A percentile compares a stretch with the other conserved stretches of the same genome.
phyloP scores from a whole-genome alignment of 768 basidiomycete species.

The Fomitopsis pulvina region DNA sequence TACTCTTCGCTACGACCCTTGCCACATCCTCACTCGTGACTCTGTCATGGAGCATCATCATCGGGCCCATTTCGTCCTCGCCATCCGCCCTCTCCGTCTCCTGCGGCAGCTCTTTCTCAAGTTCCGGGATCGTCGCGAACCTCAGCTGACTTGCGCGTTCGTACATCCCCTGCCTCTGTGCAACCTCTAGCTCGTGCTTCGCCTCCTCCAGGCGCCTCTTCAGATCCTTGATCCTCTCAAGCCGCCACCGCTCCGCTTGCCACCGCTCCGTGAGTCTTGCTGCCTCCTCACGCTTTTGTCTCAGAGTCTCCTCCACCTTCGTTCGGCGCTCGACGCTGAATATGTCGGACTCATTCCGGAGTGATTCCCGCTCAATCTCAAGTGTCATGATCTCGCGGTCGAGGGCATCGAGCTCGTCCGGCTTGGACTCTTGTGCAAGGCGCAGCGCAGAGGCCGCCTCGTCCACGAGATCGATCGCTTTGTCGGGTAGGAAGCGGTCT shows the following conservation, averaged over 20 bases:
- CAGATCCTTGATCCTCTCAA: conserved; percentile 64
- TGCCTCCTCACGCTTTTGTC: conserved; percentile 57
- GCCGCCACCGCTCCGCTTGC: conserved; percentile 67
- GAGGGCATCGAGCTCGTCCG: conserved; percentile 75
- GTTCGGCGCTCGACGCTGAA: conserved; percentile 70
- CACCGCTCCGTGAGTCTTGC: conserved; percentile 56
- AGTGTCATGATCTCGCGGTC: conserved; percentile 81
- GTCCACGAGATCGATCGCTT: conserved; percentile 88
- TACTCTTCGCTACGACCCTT: conserved; percentile 80
- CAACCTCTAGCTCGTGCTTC: conserved; percentile 81
- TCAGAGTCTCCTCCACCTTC: conserved; percentile 60
- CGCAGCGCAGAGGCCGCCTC: conserved; percentile 86
- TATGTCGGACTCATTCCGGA: conserved; percentile 83
- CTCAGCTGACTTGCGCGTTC: conserved; percentile 80
- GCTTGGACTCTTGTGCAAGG: conserved; percentile 85
- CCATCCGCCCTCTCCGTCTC: conserved; percentile 35
- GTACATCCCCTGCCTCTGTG: conserved; percentile 83
- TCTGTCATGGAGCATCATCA: conserved; percentile 73
- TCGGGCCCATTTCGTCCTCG: conserved; percentile 39
- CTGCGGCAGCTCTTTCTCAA: conserved; percentile 64
- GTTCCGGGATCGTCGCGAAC: conserved; percentile 78
- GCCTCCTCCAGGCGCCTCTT: conserved; percentile 76
- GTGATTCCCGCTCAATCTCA: conserved; percentile 83
- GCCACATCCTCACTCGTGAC: conserved; percentile 89
- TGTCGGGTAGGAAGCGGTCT: conserved; percentile 85